Evolutionary conservation across 371 early-diverging fungal species (phyloP).

Genomic region (Thermomucor indicae-seudaticae): DNA sequence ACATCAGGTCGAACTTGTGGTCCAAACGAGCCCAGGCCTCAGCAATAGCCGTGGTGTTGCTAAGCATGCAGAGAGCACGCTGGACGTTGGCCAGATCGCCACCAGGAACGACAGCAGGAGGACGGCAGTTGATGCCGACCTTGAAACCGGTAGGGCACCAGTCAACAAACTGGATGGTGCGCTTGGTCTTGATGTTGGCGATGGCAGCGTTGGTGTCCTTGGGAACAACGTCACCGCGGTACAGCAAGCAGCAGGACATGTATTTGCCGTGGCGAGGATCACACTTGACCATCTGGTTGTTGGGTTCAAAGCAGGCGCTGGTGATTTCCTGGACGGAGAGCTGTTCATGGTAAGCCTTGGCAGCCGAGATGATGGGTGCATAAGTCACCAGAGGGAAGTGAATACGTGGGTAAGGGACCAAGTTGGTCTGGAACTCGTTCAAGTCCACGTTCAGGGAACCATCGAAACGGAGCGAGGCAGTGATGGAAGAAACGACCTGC

Average conservation of each 20-base stretch:
- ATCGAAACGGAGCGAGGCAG: constrained; percentile 98
- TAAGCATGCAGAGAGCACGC: constrained; percentile 94
- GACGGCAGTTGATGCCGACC: constrained; percentile 92
- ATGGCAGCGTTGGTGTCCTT: constrained; percentile 89
- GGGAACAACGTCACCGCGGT: constrained; percentile 89
- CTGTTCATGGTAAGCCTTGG: constrained; percentile 92
- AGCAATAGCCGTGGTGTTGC: constrained; percentile 95
- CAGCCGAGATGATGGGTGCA: constrained; percentile 88
- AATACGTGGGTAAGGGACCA: constrained; percentile 97
- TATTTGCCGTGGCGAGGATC: constrained; percentile 93
- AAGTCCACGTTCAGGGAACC: constrained; percentile 96
- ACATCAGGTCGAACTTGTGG: constrained; percentile 97
- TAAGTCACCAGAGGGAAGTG: constrained; percentile 98
- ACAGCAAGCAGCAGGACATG: constrained; percentile 93
- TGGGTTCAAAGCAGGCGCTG: constrained; percentile 89
- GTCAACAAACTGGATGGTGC: constrained; percentile 94
- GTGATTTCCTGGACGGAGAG: constrained; percentile 89
- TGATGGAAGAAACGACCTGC: constrained; percentile 99
- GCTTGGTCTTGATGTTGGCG: constrained; percentile 85
- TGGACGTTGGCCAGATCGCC: constrained; percentile 89
- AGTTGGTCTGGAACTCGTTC: constrained; percentile 97
- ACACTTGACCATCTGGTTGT: constrained; percentile 97
- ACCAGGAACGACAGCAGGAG: constrained; percentile 87
- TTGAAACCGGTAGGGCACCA: constrained; percentile 99
- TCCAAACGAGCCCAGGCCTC: constrained; percentile 96